Percentiles rank a stretch among this genome's conserved stretches.
Evolutionary conservation across 768 basidiomycete genomes (phyloP).

Genomic region (Boletus huronensis): DNA sequence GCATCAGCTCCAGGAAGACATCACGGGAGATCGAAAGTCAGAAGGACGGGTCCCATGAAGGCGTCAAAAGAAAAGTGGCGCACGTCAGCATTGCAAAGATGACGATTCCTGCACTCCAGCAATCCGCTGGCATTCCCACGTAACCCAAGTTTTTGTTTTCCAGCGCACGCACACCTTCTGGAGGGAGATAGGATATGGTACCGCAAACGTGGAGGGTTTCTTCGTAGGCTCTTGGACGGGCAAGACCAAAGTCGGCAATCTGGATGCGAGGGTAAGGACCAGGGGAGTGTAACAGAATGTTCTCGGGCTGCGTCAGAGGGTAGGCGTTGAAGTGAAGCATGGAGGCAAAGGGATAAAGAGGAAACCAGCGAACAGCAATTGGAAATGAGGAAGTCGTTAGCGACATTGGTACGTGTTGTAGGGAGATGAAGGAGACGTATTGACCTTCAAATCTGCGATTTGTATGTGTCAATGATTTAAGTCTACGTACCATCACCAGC

Average conservation of each 20-base stretch:
- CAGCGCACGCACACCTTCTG: slow-evolving; percentile 78
- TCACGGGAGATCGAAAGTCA: background rate
- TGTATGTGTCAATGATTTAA: background rate
- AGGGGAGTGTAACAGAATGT: slow-evolving; percentile 73
- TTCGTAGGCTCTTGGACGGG: slow-evolving; percentile 73
- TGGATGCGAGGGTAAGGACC: slow-evolving; percentile 82
- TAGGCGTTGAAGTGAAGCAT: background rate
- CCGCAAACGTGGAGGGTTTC: slow-evolving; percentile 84
- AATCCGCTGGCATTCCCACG: slow-evolving; percentile 82
- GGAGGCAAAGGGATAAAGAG: background rate
- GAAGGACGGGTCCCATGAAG: background rate
- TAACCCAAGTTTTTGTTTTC: slow-evolving; percentile 73
- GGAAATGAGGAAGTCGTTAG: background rate
- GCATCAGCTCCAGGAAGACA: slow-evolving; percentile 10
- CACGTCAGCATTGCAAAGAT: slow-evolving; percentile 83
- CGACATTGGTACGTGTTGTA: background rate
- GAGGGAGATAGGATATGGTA: slow-evolving; percentile 83
- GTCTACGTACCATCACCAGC: background rate
- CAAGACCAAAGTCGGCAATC: slow-evolving; percentile 85
- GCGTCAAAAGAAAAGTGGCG: slow-evolving; percentile 29
- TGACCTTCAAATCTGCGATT: slow-evolving; percentile 62
- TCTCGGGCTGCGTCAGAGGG: slow-evolving; percentile 59
- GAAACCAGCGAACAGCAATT: background rate
- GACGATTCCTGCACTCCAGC: slow-evolving; percentile 83
- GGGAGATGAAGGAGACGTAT: background rate